Conservation (phyloP, 129 eudicot genomes). For the Centrapalus pauciflorus region DNA sequence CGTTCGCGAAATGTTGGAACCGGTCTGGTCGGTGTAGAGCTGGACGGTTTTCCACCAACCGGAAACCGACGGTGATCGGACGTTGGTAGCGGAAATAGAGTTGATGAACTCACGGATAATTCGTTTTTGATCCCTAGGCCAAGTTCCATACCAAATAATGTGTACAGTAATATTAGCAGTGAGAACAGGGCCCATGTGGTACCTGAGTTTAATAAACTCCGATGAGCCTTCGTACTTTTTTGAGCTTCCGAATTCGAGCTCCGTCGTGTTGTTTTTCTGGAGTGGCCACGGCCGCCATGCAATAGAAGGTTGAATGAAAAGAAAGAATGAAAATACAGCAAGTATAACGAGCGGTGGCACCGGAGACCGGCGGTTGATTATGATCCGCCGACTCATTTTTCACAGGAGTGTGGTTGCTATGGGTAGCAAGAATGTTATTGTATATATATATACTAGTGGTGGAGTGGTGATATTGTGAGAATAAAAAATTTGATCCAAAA, state of each 20-base stretch:
- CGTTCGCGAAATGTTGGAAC: conserved; percentile 55
- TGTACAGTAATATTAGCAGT: conserved; percentile 75
- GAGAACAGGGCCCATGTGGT: conserved; percentile 98
- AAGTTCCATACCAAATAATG: conserved; percentile 87
- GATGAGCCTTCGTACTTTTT: conserved; percentile 95
- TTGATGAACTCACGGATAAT: conserved; percentile 81
- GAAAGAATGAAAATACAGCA: conserved; percentile 12
- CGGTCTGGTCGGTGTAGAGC: conserved; percentile 85
- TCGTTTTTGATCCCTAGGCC: conserved; percentile 65
- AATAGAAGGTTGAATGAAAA: conserved; percentile 11
- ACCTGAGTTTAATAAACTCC: conserved; percentile 63
- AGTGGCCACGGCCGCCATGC: conserved; percentile 66
- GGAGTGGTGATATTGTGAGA: too few species aligned
- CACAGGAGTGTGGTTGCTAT: not conserved
- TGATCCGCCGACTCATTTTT: conserved; percentile 21
- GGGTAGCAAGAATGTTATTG: conserved; percentile 9
- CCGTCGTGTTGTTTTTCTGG: conserved; percentile 29
- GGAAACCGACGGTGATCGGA: conserved; percentile 55
- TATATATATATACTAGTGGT: conserved; percentile 16
- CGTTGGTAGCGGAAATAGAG: conserved; percentile 54
- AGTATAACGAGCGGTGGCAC: conserved; percentile 22
- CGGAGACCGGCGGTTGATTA: conserved; percentile 21
- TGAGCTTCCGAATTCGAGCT: conserved; percentile 43
- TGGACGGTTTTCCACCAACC: conserved; percentile 88
- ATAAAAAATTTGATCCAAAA: too few species aligned